Evolutionary conservation across 345 rosid species (phyloP).

Genomic region (Hirschfeldia incana): DNA sequence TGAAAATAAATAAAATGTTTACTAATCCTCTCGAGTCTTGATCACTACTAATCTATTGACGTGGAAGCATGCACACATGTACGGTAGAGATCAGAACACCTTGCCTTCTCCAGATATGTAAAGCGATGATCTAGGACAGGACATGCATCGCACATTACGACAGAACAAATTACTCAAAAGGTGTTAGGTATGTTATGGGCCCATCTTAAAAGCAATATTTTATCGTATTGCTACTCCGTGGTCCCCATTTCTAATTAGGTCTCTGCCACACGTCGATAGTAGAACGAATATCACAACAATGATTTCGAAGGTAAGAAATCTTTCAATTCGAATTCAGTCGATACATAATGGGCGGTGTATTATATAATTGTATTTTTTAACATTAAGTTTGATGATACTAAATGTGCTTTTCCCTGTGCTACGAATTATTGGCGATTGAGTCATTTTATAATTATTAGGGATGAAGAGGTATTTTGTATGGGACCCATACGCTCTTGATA

Average conservation of each 20-base stretch:
- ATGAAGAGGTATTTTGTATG: constrained; percentile 25
- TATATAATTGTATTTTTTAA: constrained; percentile 13
- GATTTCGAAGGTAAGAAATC: constrained; percentile 26
- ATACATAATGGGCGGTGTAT: constrained; percentile 28
- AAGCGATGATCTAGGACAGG: constrained; percentile 36
- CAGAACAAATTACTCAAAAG: constrained; percentile 13
- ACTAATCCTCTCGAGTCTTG: no score
- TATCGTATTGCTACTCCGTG: constrained; percentile 26
- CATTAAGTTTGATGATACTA: constrained; percentile 12
- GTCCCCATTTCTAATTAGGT: not conserved
- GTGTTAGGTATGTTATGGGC: constrained; percentile 18
- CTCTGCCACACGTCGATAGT: constrained; percentile 27
- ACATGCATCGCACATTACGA: constrained; percentile 20
- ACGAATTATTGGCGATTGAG: constrained; percentile 31
- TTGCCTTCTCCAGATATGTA: constrained; percentile 32
- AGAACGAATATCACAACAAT: constrained; percentile 18
- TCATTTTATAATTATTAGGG: constrained; percentile 2
- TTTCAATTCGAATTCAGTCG: constrained; percentile 4
- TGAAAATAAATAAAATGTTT: no score
- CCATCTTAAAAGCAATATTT: constrained; percentile 36
- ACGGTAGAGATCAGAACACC: constrained; percentile 19
- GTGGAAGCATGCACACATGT: constrained; percentile 19
- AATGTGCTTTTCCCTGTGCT: not conserved
- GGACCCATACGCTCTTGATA: constrained; percentile 26
- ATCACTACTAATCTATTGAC: constrained; percentile 1